phyloP scores from a whole-genome alignment of 495 filamentous ascomycete genomes.

The Chaetomidium leptoderma region DNA sequence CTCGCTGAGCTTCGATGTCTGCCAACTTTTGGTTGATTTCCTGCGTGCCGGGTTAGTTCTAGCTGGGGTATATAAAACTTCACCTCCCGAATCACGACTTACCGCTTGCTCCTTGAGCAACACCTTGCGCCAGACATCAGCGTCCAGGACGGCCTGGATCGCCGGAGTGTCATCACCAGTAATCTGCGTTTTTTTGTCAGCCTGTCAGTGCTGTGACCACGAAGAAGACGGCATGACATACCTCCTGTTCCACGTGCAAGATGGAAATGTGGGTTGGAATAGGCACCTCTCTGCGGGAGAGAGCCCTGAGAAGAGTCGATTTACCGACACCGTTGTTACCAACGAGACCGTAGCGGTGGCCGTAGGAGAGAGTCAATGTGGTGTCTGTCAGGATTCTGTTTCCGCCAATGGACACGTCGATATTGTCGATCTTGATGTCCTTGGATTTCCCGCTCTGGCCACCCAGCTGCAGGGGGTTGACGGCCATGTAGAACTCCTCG shows the following conservation, averaged over 20 bases:
- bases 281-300: slow-evolving; percentile 89
- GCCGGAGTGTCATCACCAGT: slow-evolving; percentile 94
- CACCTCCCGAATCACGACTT: slow-evolving; percentile 27
- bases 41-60: slow-evolving; percentile 44
- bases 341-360: slow-evolving; percentile 92
- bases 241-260: slow-evolving; percentile 97
- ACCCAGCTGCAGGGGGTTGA: slow-evolving; percentile 92
- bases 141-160: slow-evolving; percentile 92
- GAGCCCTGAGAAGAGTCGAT: slow-evolving; percentile 83
- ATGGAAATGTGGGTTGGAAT: slow-evolving; percentile 98
- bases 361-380: slow-evolving; percentile 82
- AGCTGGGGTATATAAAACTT: background rate
- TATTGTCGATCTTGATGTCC: slow-evolving; percentile 95
- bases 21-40: slow-evolving; percentile 79
- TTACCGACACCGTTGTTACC: slow-evolving; percentile 99
- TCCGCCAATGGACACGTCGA: slow-evolving; percentile 90
- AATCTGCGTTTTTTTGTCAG: slow-evolving; percentile 54
- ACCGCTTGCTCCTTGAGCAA: slow-evolving; percentile 84
- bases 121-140: slow-evolving; percentile 98
- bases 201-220: background rate
- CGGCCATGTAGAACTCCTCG: slow-evolving; percentile 99
- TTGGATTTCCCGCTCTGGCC: slow-evolving; percentile 78
- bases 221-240: slow-evolving; percentile 34
- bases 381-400: slow-evolving; percentile 87
- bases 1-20: slow-evolving; percentile 73